Conservation (phyloP, 164 flowering plant species). For the Piper betle region DNA sequence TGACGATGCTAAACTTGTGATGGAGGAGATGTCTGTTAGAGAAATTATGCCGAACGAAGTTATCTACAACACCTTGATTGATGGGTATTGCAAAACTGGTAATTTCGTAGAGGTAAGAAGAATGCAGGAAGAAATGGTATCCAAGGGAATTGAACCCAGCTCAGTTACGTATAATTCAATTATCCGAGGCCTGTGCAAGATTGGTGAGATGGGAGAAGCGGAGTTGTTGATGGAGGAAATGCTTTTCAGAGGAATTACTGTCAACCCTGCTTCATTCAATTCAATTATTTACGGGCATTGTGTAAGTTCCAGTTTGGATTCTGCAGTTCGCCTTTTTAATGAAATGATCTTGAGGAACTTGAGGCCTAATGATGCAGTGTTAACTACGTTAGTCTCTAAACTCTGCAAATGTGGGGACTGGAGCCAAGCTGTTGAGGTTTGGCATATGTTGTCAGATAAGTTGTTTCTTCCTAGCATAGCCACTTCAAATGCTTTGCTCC, state of each 20-base stretch:
- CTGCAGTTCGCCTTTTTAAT: slow-evolving; percentile 29
- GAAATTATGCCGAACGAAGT: slow-evolving; percentile 42
- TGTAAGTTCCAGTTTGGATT: slow-evolving; percentile 26
- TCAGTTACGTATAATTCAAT: slow-evolving; percentile 46
- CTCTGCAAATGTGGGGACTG: slow-evolving; percentile 42
- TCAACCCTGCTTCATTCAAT: slow-evolving; percentile 29
- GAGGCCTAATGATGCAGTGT: slow-evolving; percentile 41
- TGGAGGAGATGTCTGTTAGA: slow-evolving; percentile 38
- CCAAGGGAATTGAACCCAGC: slow-evolving; percentile 38
- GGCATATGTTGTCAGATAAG: slow-evolving; percentile 38
- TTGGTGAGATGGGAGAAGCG: slow-evolving; percentile 36
- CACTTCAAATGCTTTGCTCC: slow-evolving; percentile 65
- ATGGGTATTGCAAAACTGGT: slow-evolving; percentile 48
- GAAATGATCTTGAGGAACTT: slow-evolving; percentile 49
- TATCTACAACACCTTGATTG: slow-evolving; percentile 49
- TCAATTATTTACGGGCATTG: slow-evolving; percentile 36
- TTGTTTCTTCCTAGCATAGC: slow-evolving; percentile 37
- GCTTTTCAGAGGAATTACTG: slow-evolving; percentile 24
- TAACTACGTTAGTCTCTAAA: slow-evolving; percentile 35
- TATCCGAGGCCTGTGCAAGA: slow-evolving; percentile 38
- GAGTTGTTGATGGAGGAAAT: slow-evolving; percentile 35
- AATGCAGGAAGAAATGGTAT: slow-evolving; percentile 45
- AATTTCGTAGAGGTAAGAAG: slow-evolving; percentile 28
- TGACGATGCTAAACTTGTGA: slow-evolving; percentile 32
- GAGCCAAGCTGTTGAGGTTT: slow-evolving; percentile 39